Evolutionary conservation across 2,329 filamentous ascomycete species (phyloP).

Genomic region (Nigrospora osmanthi): DNA sequence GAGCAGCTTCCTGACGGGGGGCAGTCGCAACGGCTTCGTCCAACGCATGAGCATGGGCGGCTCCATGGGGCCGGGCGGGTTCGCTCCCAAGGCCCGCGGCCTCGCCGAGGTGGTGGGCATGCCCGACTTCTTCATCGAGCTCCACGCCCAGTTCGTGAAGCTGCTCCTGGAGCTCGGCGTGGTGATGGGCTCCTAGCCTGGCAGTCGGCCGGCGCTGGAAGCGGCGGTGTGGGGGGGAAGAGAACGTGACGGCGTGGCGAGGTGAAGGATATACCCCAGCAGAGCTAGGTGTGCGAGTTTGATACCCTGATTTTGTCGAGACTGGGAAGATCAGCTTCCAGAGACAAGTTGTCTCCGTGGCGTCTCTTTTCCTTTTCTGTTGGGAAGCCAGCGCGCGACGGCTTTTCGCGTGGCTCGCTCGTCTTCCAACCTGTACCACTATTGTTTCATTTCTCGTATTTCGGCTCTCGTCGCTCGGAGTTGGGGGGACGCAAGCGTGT

Average conservation of each 20-base stretch:
- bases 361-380: neutral
- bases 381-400: neutral
- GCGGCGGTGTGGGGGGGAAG: too few species aligned
- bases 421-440: too few species aligned
- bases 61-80: slow-evolving; percentile 43
- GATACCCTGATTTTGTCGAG: too few species aligned
- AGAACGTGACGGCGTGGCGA: too few species aligned
- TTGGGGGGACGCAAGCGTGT: too few species aligned
- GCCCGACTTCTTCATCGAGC: slow-evolving; percentile 61
- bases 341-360: neutral
- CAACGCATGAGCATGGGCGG: slow-evolving; percentile 30
- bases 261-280: slow-evolving; percentile 1
- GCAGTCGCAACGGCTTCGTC: slow-evolving; percentile 38
- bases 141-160: slow-evolving; percentile 57
- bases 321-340: too few species aligned
- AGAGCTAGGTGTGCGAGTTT: neutral
- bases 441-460: too few species aligned
- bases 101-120: slow-evolving; percentile 58
- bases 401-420: too few species aligned
- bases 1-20: slow-evolving; percentile 50
- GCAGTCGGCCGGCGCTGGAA: too few species aligned
- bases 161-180: slow-evolving; percentile 53
- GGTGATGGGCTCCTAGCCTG: slow-evolving; percentile 36
- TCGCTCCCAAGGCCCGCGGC: slow-evolving; percentile 50
- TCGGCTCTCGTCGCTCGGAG: too few species aligned